Percentiles rank a stretch among this genome's conserved stretches.
Evolutionary conservation across 208 protist genomes (phyloP).

Genomic region (Leishmania arabica): DNA sequence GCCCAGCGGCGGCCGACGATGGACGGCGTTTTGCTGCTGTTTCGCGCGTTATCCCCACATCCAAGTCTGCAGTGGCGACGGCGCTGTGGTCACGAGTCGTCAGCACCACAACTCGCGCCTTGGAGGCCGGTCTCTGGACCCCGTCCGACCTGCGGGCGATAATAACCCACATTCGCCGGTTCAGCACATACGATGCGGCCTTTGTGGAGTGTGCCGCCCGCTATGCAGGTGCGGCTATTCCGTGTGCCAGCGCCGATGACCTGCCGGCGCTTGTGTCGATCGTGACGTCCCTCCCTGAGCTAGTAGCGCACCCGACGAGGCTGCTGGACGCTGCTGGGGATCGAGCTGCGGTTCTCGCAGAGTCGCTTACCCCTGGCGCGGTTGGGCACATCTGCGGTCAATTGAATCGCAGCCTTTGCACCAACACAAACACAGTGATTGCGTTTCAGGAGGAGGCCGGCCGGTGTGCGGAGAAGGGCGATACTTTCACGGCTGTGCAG

Average conservation of each 20-base stretch:
- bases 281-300: constrained; percentile 48
- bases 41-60: constrained; percentile 16
- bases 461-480: constrained; percentile 64
- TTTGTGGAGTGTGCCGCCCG: constrained; percentile 40
- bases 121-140: constrained; percentile 13
- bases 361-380: constrained; percentile 37
- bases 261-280: constrained; percentile 23
- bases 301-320: constrained; percentile 29
- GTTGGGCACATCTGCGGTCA: constrained; percentile 54
- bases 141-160: constrained; percentile 23
- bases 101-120: not conserved
- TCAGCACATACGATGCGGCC: constrained; percentile 36
- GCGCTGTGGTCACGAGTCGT: constrained; percentile 16
- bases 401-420: constrained; percentile 47
- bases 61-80: not conserved
- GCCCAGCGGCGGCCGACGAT: not conserved
- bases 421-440: constrained; percentile 42
- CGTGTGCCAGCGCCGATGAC: constrained; percentile 18
- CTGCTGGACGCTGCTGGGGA: constrained; percentile 36
- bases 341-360: constrained; percentile 39
- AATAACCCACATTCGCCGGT: constrained; percentile 31
- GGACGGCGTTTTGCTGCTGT: constrained; percentile 18
- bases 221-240: constrained; percentile 30
- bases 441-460: constrained; percentile 64
- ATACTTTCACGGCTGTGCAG: constrained; percentile 66